Evolutionary conservation across 1,284 basidiomycete genomes (phyloP), one percentile per base, ranked within the genome.

Genomic region (Peniophora sp.): DNA sequence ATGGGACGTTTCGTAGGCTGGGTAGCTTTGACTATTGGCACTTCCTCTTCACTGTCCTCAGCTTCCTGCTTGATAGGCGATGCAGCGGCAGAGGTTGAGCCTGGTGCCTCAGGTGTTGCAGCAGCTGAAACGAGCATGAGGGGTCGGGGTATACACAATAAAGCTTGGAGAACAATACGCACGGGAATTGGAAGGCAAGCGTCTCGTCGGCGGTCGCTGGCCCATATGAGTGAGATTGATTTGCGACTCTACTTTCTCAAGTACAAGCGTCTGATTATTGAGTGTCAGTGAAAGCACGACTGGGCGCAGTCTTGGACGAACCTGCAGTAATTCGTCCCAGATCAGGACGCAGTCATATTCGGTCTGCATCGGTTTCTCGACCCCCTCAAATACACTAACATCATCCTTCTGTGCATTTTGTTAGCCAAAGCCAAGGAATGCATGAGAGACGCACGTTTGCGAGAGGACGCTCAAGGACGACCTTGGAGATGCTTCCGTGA

Each of bases 341-440:
- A 89, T 83, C 45, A 90, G 68, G 6, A 89, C 77, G 56, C 87
- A 90, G 46, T 88, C 85, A 55, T 73, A 72, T 43, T 88, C 83
- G 12, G 12, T 6, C 59, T 79, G 84, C 3, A 81, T 72, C 2
- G 73, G 63, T 3, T 68, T 68, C 58, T 84, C 83, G 9, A 62
- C 60, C 8, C 86, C 86, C 36, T 64, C 67, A 57, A 82, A 89
- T 32, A 75, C 59, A 57, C 78, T 72, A n/a, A 65, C 71, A 50
- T 85, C 83, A 18, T 71, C 76, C n/a, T 70, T 52, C 61, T 62
- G 51, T 36, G 11, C 14, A 12, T 12, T 6, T 32, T 5, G 27
- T 32, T 12, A 32, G 27, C 12, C 12, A 5, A 32, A 12, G 6
- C 12, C 27, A 32, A 32, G 27, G 27, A 32, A 32, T 32, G 12